Percentiles rank a stretch among this genome's conserved stretches.
Conservation (phyloP, 2,329 filamentous ascomycete genomes). For the Endocalyx cinctus region DNA sequence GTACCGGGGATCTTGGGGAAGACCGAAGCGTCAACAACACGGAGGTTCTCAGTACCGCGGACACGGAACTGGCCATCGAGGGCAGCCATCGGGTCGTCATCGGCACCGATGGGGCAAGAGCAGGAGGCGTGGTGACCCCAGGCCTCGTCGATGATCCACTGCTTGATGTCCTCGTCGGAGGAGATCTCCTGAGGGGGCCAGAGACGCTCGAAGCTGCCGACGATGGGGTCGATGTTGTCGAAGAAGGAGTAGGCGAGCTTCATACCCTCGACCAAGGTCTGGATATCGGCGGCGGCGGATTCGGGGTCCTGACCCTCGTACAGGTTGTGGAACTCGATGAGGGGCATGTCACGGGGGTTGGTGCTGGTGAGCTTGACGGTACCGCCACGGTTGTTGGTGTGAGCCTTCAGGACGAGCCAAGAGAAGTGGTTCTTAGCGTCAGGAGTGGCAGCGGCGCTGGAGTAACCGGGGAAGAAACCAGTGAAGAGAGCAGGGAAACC, state of each 20-base stretch:
- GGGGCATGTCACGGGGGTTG: constrained; percentile 59
- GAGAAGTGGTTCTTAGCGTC: constrained; percentile 38
- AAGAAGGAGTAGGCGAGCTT: constrained; percentile 44
- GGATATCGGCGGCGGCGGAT: constrained; percentile 42
- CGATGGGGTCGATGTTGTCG: constrained; percentile 35
- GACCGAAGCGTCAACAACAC: constrained; percentile 51
- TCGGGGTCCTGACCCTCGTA: constrained; percentile 38
- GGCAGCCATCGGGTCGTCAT: constrained; percentile 46
- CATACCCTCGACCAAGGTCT: constrained; percentile 53
- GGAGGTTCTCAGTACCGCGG: constrained; percentile 42
- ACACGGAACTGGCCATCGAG: constrained; percentile 49
- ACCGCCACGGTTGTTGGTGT: constrained; percentile 55
- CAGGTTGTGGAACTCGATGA: constrained; percentile 61
- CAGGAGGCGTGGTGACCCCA: constrained; percentile 25
- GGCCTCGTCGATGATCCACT: constrained; percentile 22
- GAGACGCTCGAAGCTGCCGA: constrained; percentile 27
- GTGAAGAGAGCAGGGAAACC: constrained; percentile 35
- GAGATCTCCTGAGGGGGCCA: constrained; percentile 16
- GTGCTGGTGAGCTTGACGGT: constrained; percentile 55
- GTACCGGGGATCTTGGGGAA: constrained; percentile 44
- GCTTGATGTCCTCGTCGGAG: constrained; percentile 17
- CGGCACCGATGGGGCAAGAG: constrained; percentile 27
- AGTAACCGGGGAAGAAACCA: constrained; percentile 36
- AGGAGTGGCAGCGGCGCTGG: constrained; percentile 23
- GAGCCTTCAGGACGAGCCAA: constrained; percentile 50